These are phyloP conservation scores for Phytophthora europaea DNA, from an alignment of 352 stramenopile genomes.

Conservation along the genomic window DNA sequence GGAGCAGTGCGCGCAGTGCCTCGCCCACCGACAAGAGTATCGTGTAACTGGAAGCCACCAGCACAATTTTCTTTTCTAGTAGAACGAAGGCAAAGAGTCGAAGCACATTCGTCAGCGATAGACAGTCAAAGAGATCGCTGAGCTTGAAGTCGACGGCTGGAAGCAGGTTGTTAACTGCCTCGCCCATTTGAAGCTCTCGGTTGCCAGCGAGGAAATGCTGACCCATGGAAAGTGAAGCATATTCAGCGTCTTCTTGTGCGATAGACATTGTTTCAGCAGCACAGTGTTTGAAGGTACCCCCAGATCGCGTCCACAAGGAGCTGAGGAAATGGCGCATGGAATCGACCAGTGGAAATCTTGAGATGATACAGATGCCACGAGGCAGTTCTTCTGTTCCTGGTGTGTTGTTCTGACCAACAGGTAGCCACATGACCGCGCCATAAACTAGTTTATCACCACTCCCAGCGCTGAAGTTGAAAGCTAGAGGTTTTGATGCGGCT, in stretches of 20 bases:
- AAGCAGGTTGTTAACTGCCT: constrained; percentile 3
- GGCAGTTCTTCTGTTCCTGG: constrained; percentile 1
- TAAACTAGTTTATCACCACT: constrained; percentile 47
- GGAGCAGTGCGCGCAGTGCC: constrained; percentile 56
- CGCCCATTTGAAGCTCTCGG: not conserved
- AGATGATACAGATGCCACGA: constrained; percentile 61
- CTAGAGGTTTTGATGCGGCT: constrained; percentile 28
- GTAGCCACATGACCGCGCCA: constrained; percentile 50
- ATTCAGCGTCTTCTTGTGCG: not conserved
- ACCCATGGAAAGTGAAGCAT: constrained; percentile 16
- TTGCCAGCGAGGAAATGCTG: constrained; percentile 4
- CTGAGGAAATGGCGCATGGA: constrained; percentile 56
- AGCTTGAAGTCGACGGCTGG: constrained; percentile 48
- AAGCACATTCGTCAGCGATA: constrained; percentile 69
- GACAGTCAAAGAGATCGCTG: constrained; percentile 64
- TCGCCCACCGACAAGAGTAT: constrained; percentile 70
- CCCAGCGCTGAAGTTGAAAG: constrained; percentile 70
- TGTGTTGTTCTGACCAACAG: constrained; percentile 11
- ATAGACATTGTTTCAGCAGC: not conserved
- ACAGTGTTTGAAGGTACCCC: not conserved
- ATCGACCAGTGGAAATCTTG: constrained; percentile 61
- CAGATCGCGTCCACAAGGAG: constrained; percentile 27
- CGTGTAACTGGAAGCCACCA: constrained; percentile 77
- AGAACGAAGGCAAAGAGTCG: constrained; percentile 71
- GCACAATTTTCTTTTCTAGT: constrained; percentile 79